phyloP scores from a whole-genome alignment of 768 basidiomycete species.

The Hemileccinum impolitum region DNA sequence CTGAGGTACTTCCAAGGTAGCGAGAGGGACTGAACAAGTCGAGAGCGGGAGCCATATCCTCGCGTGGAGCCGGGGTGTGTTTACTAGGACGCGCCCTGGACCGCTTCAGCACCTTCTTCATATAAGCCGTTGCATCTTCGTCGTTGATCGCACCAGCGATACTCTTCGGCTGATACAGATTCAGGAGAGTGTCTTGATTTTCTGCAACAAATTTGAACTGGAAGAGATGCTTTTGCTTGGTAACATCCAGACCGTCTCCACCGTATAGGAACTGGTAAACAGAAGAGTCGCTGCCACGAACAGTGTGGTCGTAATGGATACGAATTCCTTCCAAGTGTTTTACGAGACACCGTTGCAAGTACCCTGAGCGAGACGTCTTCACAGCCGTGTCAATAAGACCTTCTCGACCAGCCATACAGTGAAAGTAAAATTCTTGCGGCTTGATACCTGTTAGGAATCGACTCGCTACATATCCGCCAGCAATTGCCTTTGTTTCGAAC shows the following conservation, averaged over 20 bases:
- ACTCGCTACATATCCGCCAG: conserved; percentile 96
- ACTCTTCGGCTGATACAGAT: conserved; percentile 60
- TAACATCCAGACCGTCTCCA: conserved; percentile 94
- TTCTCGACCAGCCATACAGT: conserved; percentile 99
- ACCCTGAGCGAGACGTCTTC: conserved; percentile 97
- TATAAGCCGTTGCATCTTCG: conserved; percentile 65
- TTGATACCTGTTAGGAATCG: conserved; percentile 98
- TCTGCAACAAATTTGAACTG: conserved; percentile 92
- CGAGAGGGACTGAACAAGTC: conserved; percentile 74
- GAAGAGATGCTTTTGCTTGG: conserved; percentile 92
- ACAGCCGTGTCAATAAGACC: conserved; percentile 99
- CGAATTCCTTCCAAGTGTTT: conserved; percentile 97
- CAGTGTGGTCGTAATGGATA: conserved; percentile 97
- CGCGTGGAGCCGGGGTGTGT: conserved; percentile 46
- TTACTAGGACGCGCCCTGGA: conserved; percentile 44
- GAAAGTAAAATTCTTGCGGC: conserved; percentile 99
- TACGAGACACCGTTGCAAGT: conserved; percentile 96
- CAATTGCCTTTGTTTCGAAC: conserved; percentile 97
- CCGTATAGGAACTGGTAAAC: conserved; percentile 97
- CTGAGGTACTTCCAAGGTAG: conserved; percentile 87
- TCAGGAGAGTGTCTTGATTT: conserved; percentile 78
- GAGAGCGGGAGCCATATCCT: conserved; percentile 68
- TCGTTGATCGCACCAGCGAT: conserved; percentile 60
- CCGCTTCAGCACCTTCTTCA: conserved; percentile 88
- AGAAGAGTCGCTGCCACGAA: conserved; percentile 90